Base-by-base conservation (phyloP, 306 rosid genomes). In the Arachis hypogaea region DNA sequence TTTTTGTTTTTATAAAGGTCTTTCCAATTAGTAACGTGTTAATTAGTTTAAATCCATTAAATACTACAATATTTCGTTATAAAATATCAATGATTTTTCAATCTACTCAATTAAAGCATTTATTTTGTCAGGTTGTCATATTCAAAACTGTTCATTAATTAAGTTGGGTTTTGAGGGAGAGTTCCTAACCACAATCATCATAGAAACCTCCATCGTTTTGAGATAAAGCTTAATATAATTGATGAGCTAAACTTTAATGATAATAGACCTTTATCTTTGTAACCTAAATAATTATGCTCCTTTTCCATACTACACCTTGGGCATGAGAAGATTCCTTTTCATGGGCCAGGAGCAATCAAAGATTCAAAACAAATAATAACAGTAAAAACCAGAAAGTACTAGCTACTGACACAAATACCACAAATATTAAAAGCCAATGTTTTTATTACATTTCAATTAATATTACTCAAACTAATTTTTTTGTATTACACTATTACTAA, bases 321-420 rank as follows among this genome's bases (percentile, higher is more conserved):
- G 41, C 22, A 5, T 57, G 68, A 66, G 71, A 73, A 72, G 69
- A 51, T 46, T 83, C 78, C 86, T 69, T 58, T 78, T 52, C 68
- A 66, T 52, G 75, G 75, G 67, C 71, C 80, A 72, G 8, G 3
- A 59, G 41, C 68, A 59, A 66, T 66, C 78, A 81, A 61, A 68
- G 68, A 76, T 68, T 76, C 80, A 76, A 52, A 59, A 64, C 8
- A 59, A 54, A 65, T 30, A 47, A 29, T 47, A 51, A 30, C 59
- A 69, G 28, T 52, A 12, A 3, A 63, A 33, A 33, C 38, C 4
- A 33, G 38, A 45, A 79, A 36, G 45, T 10, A 22, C 28, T 14
- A 33, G 4, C 4, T 33, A 33, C 38, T 33, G 38, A 33, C 38
- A 22, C 28, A 22, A 22, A 22, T 22, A 22, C 28, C 28, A 22